Evolutionary conservation across 2,329 filamentous ascomycete species (phyloP), one percentile per base, ranked within the genome.

Genomic region (Ophiocordyceps sinensis): DNA sequence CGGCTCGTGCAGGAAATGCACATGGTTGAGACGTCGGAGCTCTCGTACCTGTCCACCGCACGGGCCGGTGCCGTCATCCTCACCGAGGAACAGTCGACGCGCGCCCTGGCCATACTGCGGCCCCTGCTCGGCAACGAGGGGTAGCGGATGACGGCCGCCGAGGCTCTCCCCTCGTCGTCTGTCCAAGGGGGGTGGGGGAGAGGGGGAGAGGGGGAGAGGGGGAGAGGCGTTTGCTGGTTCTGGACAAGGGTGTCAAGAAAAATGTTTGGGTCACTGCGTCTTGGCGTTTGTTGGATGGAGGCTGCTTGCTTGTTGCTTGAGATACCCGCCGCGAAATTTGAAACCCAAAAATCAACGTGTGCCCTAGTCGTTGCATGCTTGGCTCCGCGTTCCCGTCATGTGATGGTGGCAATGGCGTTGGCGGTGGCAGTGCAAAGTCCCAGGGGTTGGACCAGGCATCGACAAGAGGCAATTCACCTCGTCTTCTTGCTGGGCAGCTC

Each of bases 21-120:
- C 41, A 64, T 64, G 50, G 57, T 58, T 29, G 64, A 66, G 44
- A 70, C 62, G 49, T 75, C 85, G 1, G 87, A 95, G 57, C 79
- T 96, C 62, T 89, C 82, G 43, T 96, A 95, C 58, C 66, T 96
- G 46, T 91, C 83, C 45, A 96, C 89, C 0, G 87, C 86, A 5
- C 75, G 82, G 35, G 86, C 88, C 0, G 89, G 89, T 2, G 88
- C 86, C 5, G 89, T 96, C 10, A 87, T 96, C 53, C 74, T 96
- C 32, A 75, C 79, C 4, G 74, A 81, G 47, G 75, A 82, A 50
- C 83, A 89, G 55, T 68, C 88, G 36, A 67, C 70, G n/a, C 74
- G 75, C 43, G 88, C 85, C 0, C 65, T 95, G 50, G 72, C 74
- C 37, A 85, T 85, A 6, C 60, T 95, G 53, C 67, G 62, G 44